phyloP scores from a whole-genome alignment of 345 rosid species.

The Ceriops tagal region DNA sequence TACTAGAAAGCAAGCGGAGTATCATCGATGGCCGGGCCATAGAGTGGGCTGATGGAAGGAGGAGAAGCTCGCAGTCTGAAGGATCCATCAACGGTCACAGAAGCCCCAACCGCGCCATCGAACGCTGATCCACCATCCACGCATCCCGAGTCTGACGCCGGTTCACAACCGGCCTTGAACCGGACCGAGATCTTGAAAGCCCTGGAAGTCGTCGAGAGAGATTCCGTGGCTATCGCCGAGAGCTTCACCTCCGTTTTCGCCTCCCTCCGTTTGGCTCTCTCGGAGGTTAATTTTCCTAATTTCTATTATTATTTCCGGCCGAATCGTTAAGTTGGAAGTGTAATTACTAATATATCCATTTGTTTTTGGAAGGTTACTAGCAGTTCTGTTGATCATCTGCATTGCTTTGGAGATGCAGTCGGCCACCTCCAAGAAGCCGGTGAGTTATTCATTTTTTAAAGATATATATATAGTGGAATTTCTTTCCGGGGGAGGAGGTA shows the following conservation, averaged over 20 bases:
- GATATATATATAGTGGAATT: too few species aligned
- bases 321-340: not conserved
- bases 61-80: not conserved
- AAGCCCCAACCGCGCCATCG: slow-evolving; percentile 4
- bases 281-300: slow-evolving; percentile 49
- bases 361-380: slow-evolving; percentile 44
- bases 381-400: slow-evolving; percentile 76
- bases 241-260: slow-evolving; percentile 81
- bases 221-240: slow-evolving; percentile 72
- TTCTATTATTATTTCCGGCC: not conserved
- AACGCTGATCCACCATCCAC: slow-evolving; percentile 19
- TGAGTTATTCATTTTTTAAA: slow-evolving; percentile 9
- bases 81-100: slow-evolving; percentile 2
- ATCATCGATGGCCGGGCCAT: too few species aligned
- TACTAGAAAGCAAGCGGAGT: too few species aligned
- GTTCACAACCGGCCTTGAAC: slow-evolving; percentile 25
- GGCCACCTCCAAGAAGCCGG: slow-evolving; percentile 85
- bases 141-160: slow-evolving; percentile 16
- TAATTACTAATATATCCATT: not conserved
- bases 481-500: not conserved
- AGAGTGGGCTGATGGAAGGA: not conserved
- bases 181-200: slow-evolving; percentile 57
- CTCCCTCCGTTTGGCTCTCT: slow-evolving; percentile 75
- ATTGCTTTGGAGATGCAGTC: slow-evolving; percentile 73
- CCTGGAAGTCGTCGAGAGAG: slow-evolving; percentile 75